phyloP scores from a whole-genome alignment of 441 rosid genomes.

The Hypseocharis bilobata region DNA sequence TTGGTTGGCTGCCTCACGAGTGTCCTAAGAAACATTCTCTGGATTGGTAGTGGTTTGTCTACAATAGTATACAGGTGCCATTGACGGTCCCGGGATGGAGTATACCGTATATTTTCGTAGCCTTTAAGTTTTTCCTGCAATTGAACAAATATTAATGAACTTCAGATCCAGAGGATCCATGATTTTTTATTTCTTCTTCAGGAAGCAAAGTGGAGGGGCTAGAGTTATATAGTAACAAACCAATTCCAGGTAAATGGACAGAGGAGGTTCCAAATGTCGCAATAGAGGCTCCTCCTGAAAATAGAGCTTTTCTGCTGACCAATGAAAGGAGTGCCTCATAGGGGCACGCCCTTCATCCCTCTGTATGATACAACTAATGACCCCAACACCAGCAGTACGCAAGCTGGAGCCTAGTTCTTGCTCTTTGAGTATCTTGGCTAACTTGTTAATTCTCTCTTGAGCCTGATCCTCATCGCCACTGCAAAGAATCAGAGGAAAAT shows the following conservation, averaged over 20 bases:
- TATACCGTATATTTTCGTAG: constrained; percentile 60
- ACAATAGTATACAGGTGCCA: constrained; percentile 89
- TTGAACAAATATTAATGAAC: constrained; percentile 17
- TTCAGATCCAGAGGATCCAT: constrained; percentile 10
- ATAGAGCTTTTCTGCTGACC: constrained; percentile 67
- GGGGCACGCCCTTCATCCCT: constrained; percentile 98
- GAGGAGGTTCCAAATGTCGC: constrained; percentile 95
- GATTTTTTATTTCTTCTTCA: not conserved
- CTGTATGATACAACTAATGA: constrained; percentile 92
- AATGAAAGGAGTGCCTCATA: constrained; percentile 94
- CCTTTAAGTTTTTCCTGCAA: constrained; percentile 93
- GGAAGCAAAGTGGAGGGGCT: constrained; percentile 7
- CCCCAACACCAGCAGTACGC: constrained; percentile 74
- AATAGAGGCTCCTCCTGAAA: constrained; percentile 87
- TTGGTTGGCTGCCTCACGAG: constrained; percentile 84
- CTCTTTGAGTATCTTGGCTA: constrained; percentile 91
- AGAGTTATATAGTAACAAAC: constrained; percentile 36
- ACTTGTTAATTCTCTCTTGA: constrained; percentile 80
- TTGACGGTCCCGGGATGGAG: constrained; percentile 78
- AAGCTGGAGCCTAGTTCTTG: constrained; percentile 67
- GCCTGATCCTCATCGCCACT: constrained; percentile 99
- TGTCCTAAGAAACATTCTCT: constrained; percentile 94
- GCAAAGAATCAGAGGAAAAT: constrained; percentile 26
- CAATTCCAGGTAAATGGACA: constrained; percentile 91
- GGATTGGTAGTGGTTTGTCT: constrained; percentile 69